Conservation (phyloP, 495 filamentous ascomycete genomes). For the Penicillium soppii region DNA sequence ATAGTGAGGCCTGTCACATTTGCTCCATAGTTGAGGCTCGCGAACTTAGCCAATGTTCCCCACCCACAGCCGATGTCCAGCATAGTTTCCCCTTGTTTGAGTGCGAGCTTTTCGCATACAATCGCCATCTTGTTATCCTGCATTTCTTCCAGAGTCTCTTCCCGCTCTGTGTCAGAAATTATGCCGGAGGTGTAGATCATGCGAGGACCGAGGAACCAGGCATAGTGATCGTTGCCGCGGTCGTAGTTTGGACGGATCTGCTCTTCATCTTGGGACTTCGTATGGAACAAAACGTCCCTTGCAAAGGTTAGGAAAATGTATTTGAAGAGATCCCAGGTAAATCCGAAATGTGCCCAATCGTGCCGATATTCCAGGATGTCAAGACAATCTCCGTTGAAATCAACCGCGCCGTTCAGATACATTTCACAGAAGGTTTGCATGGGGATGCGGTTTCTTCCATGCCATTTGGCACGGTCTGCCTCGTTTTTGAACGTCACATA, state of each 20-base stretch:
- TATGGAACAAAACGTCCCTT: slow-evolving; percentile 77
- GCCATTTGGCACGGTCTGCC: slow-evolving; percentile 55
- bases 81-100: slow-evolving; percentile 68
- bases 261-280: slow-evolving; percentile 78
- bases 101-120: slow-evolving; percentile 81
- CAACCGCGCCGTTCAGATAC: slow-evolving; percentile 63
- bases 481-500: slow-evolving; percentile 63
- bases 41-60: slow-evolving; percentile 81
- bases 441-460: slow-evolving; percentile 62
- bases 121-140: slow-evolving; percentile 87
- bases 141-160: slow-evolving; percentile 79
- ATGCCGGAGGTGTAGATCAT: slow-evolving; percentile 90
- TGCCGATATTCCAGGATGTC: slow-evolving; percentile 64
- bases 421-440: slow-evolving; percentile 68
- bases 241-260: slow-evolving; percentile 88
- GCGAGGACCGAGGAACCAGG: slow-evolving; percentile 84
- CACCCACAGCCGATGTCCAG: slow-evolving; percentile 87
- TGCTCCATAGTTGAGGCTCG: slow-evolving; percentile 75
- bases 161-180: slow-evolving; percentile 70
- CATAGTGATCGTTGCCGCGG: slow-evolving; percentile 85
- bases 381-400: slow-evolving; percentile 63
- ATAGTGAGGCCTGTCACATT: slow-evolving; percentile 78
- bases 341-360: slow-evolving; percentile 73
- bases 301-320: slow-evolving; percentile 71
- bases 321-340: slow-evolving; percentile 69